Evolutionary conservation across 2,329 filamentous ascomycete species (phyloP).

Genomic region (Plectosphaerella plurivora): DNA sequence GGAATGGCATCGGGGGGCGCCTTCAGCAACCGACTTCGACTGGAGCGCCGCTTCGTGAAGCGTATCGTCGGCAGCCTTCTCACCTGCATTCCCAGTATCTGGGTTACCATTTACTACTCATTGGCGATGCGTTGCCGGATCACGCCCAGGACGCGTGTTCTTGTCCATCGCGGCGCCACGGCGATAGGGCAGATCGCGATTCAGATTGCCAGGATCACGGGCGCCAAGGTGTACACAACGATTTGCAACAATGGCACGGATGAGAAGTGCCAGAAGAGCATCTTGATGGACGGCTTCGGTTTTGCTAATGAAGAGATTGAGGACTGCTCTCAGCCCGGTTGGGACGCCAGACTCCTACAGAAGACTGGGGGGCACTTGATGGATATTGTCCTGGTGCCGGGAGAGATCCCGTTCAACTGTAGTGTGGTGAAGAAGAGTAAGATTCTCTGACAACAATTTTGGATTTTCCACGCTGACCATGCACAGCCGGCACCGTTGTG

Average conservation of each 20-base stretch:
- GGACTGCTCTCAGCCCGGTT: slow-evolving; percentile 3
- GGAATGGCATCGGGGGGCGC: slow-evolving; percentile 30
- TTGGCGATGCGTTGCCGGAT: slow-evolving; percentile 25
- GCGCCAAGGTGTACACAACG: slow-evolving; percentile 37
- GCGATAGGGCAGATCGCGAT: slow-evolving; percentile 39
- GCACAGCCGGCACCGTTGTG: background rate
- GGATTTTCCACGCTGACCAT: background rate
- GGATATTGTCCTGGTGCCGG: slow-evolving; percentile 27
- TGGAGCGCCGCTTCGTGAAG: slow-evolving; percentile 31
- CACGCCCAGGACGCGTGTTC: slow-evolving; percentile 22
- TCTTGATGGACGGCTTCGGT: slow-evolving; percentile 25
- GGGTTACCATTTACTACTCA: slow-evolving; percentile 37
- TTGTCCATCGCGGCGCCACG: slow-evolving; percentile 40
- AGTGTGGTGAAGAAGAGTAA: background rate
- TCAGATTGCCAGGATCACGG: slow-evolving; percentile 29
- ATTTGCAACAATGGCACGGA: slow-evolving; percentile 23
- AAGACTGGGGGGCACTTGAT: slow-evolving; percentile 11
- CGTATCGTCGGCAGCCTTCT: slow-evolving; percentile 13
- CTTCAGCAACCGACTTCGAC: slow-evolving; percentile 25
- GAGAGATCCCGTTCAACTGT: background rate
- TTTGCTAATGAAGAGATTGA: slow-evolving; percentile 24
- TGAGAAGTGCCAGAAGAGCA: slow-evolving; percentile 25
- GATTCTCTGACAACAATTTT: background rate
- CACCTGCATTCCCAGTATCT: slow-evolving; percentile 29
- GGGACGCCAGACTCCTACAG: slow-evolving; percentile 4